Base-by-base conservation (phyloP, 23 red algal species). In the Gracilaria gracilis region DNA sequence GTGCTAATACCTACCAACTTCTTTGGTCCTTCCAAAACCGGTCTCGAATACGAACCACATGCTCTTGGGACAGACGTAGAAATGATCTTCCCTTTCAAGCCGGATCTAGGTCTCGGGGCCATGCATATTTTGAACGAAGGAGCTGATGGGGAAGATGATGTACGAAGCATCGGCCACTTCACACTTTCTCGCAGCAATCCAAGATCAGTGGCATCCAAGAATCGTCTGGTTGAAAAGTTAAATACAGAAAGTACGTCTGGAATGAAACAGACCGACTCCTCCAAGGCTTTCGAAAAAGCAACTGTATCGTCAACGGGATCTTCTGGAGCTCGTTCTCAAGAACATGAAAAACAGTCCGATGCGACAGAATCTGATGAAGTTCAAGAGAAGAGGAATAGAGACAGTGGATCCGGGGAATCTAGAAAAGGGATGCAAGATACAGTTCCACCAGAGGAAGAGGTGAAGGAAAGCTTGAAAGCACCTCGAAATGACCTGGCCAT, bases 11-110 rank as follows among this genome's bases (percentile, higher is more conserved):
- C 89, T 6, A 73, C 65, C 12, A 92, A 92, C 50, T 92, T 92
- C 65, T 84, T 92, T 35, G 57, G 58, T 23, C 72, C 61, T 37
- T 83, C 79, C 11, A 83, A 66, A 59, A 78, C 64, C 29, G 75
- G 51, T 25, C 86, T 75, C 21, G 67, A 32, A 25, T 70, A 72
- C 38, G 39, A 53, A 57, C 50, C 83, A 21, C 44, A 84, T 23
- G 57, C 80, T 19, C 80, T 84, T 38, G 89, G 80, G 33, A 75
- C 34, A 79, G 89, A 92, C 28, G 89, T 67, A 74, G 89, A 92
- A 84, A 76, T 92, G 78, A 92, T 92, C n/a, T 92, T 83, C 42
- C 89, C 89, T 14, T 92, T 92, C 64, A 84, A 92, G 25, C 50
- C 61, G 9, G 46, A 67, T 47, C 35, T 84, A 57, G 89, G 89